These are phyloP conservation scores for Fusarium compactum DNA, from an alignment of 2,329 filamentous ascomycete species.

Conservation along the genomic window DNA sequence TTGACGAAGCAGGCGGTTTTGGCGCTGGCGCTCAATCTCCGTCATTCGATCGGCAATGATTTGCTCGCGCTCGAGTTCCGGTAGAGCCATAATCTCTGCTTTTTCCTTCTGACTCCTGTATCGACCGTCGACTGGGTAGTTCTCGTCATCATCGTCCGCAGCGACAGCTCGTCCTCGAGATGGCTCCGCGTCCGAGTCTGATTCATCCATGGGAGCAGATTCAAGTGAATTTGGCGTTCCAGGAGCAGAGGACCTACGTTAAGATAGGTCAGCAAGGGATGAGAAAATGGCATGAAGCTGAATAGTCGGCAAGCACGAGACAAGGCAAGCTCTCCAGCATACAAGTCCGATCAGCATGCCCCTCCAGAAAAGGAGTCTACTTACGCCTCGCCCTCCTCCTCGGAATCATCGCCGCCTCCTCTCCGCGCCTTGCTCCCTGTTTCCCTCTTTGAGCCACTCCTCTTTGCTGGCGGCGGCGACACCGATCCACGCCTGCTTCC, in stretches of 20 bases:
- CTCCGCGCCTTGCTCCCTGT: conserved; percentile 63
- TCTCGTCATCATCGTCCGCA: conserved; percentile 69
- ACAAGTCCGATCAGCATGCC: neutral
- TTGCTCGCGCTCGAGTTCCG: conserved; percentile 91
- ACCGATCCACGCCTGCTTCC: conserved; percentile 67
- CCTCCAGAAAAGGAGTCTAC: conserved; percentile 40
- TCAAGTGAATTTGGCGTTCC: conserved; percentile 79
- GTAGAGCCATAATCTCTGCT: conserved; percentile 82
- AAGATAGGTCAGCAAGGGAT: conserved; percentile 27
- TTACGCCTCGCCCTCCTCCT: conserved; percentile 73
- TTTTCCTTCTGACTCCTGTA: conserved; percentile 81
- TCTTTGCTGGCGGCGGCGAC: conserved; percentile 60
- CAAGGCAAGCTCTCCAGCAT: neutral
- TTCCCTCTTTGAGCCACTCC: conserved; percentile 47
- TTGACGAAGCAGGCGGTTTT: conserved; percentile 84
- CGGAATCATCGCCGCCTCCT: conserved; percentile 56
- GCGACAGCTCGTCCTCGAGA: conserved; percentile 57
- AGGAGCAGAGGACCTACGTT: conserved; percentile 73
- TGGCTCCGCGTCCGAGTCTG: conserved; percentile 71
- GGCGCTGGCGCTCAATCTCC: conserved; percentile 83
- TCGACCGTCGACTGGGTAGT: conserved; percentile 90
- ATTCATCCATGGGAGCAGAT: conserved; percentile 92
- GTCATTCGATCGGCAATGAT: conserved; percentile 88
- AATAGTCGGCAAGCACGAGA: neutral
- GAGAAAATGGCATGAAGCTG: neutral